Evolutionary conservation across 345 rosid species (phyloP), one percentile per base, ranked within the genome.

Genomic region (Crucihimalaya himalaica): DNA sequence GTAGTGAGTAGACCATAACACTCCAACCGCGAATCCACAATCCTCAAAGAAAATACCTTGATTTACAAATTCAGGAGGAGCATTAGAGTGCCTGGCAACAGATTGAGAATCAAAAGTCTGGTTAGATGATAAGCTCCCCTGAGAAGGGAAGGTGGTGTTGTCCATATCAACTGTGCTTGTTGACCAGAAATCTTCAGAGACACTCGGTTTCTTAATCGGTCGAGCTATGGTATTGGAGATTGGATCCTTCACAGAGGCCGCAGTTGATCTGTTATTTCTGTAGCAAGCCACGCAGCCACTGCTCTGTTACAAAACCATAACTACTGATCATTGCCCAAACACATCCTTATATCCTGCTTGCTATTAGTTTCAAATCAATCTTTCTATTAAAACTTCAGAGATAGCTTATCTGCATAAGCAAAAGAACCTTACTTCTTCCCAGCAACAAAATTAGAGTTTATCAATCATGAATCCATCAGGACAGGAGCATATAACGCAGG

Each of bases 241-340:
- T 79, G 78, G 77, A 68, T 82, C 68, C 46, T 81, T 34, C 78
- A 70, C 34, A 25, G 72, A n/a, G 12, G 77, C 13, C 8, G 31
- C 68, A 57, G 48, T 80, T 66, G 78, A 48, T 54, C 56, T 68
- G 48, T 82, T 76, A 79, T 81, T 79, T 59, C 78, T 70, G 79
- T 62, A 86, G 88, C 93, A 85, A 82, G 85, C 96, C 81, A 89
- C 81, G 76, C 96, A 89, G 84, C 89, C 89, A 84, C 94, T 88
- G 94, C 83, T 83, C 94, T 88, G 94, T 91, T 84, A 74, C 97
- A 86, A 91, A 86, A 70, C 71, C 75, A 76, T 29, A 54, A 52
- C 73, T 48, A 70, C 27, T 73, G 67, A 66, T 77, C 81, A 85
- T 77, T 42, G 1, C 69, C 79, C 52, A 25, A 40, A 66, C 31